Evolutionary conservation across 1,284 basidiomycete genomes (phyloP).

Genomic region (Ustilago curta): DNA sequence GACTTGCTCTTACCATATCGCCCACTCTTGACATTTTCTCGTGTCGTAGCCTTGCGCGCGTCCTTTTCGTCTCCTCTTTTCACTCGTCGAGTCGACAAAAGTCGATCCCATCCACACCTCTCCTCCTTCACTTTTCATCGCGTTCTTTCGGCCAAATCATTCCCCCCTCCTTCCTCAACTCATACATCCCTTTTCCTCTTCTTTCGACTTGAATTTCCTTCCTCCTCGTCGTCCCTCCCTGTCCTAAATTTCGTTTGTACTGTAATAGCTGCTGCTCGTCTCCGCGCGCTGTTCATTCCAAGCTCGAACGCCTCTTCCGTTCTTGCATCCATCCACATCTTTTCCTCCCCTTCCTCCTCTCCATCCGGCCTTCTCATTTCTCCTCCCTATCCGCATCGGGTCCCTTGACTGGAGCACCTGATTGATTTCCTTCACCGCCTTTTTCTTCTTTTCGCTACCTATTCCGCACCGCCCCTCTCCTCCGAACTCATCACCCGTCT

Average conservation of each 20-base stretch:
- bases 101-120: constrained; percentile 12
- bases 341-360: constrained; percentile 10
- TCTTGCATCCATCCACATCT: constrained; percentile 29
- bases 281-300: constrained; percentile 16
- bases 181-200: constrained; percentile 9
- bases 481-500: constrained; percentile 8
- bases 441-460: constrained; percentile 11
- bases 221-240: constrained; percentile 3
- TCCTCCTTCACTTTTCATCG: constrained; percentile 6
- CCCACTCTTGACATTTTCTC: constrained; percentile 11
- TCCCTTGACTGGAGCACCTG: constrained; percentile 34
- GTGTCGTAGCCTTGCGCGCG: constrained; percentile 34
- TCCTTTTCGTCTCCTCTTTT: constrained; percentile 21
- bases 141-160: neutral
- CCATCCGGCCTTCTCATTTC: constrained; percentile 11
- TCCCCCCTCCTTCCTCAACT: neutral
- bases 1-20: constrained; percentile 32
- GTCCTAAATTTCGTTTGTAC: constrained; percentile 11
- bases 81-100: constrained; percentile 6
- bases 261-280: constrained; percentile 5
- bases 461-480: constrained; percentile 6
- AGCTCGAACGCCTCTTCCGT: constrained; percentile 26
- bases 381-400: constrained; percentile 9
- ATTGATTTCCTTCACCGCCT: constrained; percentile 10
- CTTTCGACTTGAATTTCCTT: constrained; percentile 8